phyloP scores from a whole-genome alignment of 2,329 filamentous ascomycete species.

The Ambrosiella cleistominuta region DNA sequence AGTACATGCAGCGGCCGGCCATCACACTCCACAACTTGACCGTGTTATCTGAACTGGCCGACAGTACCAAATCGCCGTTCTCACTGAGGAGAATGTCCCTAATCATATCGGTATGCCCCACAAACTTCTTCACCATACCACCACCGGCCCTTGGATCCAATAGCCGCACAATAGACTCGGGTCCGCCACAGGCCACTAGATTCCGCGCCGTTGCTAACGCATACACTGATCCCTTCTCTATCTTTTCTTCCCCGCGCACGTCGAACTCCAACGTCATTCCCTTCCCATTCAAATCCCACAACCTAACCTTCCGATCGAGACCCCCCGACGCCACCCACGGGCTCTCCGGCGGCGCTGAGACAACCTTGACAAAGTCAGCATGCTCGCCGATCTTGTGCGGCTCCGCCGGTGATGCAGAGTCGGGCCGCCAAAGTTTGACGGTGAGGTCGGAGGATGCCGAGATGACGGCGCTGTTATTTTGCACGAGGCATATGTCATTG shows the following conservation, averaged over 20 bases:
- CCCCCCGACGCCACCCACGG: constrained; percentile 87
- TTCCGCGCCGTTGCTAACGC: constrained; percentile 64
- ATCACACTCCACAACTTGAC: constrained; percentile 97
- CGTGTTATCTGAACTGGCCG: constrained; percentile 87
- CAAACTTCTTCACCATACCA: constrained; percentile 85
- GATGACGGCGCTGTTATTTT: constrained; percentile 62
- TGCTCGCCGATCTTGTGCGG: constrained; percentile 71
- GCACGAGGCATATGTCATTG: constrained; percentile 73
- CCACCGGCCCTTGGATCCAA: constrained; percentile 86
- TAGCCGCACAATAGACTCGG: constrained; percentile 78
- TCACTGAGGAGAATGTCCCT: constrained; percentile 80
- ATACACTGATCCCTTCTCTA: constrained; percentile 89
- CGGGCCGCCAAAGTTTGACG: constrained; percentile 80
- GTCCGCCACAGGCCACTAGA: constrained; percentile 79
- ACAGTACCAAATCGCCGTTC: constrained; percentile 78
- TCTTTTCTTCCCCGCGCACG: constrained; percentile 62
- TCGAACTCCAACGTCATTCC: constrained; percentile 80
- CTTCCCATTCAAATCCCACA: constrained; percentile 83
- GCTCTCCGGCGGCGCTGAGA: constrained; percentile 53
- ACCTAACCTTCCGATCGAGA: constrained; percentile 73
- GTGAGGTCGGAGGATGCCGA: constrained; percentile 88
- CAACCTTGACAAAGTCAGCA: constrained; percentile 88
- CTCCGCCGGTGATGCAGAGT: constrained; percentile 29
- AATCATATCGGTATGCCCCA: constrained; percentile 90
- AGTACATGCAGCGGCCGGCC: constrained; percentile 91